Evolutionary conservation across 768 basidiomycete species (phyloP).

Genomic region (Boletellus ananas): DNA sequence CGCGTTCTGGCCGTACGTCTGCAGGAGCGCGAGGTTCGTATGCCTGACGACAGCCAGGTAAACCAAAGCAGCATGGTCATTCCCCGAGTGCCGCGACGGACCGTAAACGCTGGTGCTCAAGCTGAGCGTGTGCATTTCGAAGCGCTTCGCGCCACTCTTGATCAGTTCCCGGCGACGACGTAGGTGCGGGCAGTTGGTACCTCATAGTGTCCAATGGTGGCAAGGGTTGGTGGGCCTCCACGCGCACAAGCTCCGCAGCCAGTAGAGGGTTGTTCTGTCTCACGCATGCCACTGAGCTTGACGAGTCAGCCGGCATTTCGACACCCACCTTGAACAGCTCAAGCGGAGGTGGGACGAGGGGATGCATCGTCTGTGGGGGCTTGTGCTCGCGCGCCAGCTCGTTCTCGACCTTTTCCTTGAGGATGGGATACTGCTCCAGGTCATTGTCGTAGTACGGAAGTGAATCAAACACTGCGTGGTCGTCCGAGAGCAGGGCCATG

Average conservation of each 20-base stretch:
- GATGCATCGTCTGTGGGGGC: conserved; percentile 59
- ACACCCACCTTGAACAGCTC: conserved; percentile 64
- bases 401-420: conserved; percentile 71
- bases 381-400: conserved; percentile 73
- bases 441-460: conserved; percentile 96
- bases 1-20: conserved; percentile 86
- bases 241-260: conserved; percentile 68
- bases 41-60: conserved; percentile 45
- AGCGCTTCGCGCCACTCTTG: conserved; percentile 75
- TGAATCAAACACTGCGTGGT: conserved; percentile 57
- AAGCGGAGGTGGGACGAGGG: conserved; percentile 60
- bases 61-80: not conserved
- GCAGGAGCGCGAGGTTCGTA: conserved; percentile 76
- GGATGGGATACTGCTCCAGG: conserved; percentile 65
- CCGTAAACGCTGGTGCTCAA: conserved; percentile 84
- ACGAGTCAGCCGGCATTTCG: not conserved
- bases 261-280: conserved; percentile 64
- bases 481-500: conserved; percentile 23
- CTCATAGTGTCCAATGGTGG: conserved; percentile 66
- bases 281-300: not conserved
- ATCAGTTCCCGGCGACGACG: conserved; percentile 57
- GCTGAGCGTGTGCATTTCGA: conserved; percentile 73
- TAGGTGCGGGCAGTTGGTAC: conserved; percentile 71
- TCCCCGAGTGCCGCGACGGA: conserved; percentile 28
- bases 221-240: conserved; percentile 64